A percentile compares a stretch with the other conserved stretches of the same genome.
phyloP scores from a whole-genome alignment of 495 filamentous ascomycete genomes.

The Bombardia bombarda region DNA sequence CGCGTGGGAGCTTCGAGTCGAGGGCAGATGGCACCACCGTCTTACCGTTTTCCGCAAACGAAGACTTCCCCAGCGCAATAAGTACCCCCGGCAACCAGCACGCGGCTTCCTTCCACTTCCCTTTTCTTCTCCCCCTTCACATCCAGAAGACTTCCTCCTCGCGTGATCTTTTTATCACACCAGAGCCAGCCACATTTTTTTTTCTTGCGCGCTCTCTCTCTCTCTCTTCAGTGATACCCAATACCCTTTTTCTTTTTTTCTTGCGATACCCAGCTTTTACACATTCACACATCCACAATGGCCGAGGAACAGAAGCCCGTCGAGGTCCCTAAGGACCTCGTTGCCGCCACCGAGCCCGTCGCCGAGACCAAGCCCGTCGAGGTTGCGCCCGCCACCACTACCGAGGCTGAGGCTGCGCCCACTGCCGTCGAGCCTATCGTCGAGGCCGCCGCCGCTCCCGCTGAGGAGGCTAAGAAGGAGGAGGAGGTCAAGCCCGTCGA shows the following conservation, averaged over 20 bases:
- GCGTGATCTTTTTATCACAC: slow-evolving; percentile 18
- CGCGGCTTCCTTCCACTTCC: slow-evolving; percentile 20
- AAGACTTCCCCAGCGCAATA: slow-evolving; percentile 7
- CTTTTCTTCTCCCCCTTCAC: slow-evolving; percentile 22
- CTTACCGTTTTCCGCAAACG: slow-evolving; percentile 10
- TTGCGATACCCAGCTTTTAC: slow-evolving; percentile 30
- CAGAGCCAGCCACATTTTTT: slow-evolving; percentile 23
- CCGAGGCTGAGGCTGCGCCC: slow-evolving; percentile 27
- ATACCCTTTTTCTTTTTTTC: slow-evolving; percentile 35
- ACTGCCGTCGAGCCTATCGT: slow-evolving; percentile 36
- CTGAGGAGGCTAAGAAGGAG: slow-evolving; percentile 40
- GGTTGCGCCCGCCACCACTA: slow-evolving; percentile 18
- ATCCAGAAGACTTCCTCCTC: slow-evolving; percentile 11
- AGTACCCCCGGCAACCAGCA: slow-evolving; percentile 12
- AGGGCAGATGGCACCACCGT: slow-evolving; percentile 12
- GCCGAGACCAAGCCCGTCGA: slow-evolving; percentile 36
- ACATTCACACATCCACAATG: slow-evolving; percentile 28
- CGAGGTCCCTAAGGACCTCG: slow-evolving; percentile 33
- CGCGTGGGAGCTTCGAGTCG: too few relatives aligned
- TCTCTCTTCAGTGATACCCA: slow-evolving; percentile 42
- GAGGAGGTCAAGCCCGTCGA: slow-evolving; percentile 52
- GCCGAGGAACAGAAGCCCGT: slow-evolving; percentile 41
- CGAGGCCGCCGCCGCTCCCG: slow-evolving; percentile 41
- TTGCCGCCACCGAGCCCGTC: slow-evolving; percentile 38
- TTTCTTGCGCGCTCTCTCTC: slow-evolving; percentile 26